These are phyloP conservation scores for Geoglossum glabrum DNA, from an alignment of 495 filamentous ascomycete species.

Conservation along the genomic window DNA sequence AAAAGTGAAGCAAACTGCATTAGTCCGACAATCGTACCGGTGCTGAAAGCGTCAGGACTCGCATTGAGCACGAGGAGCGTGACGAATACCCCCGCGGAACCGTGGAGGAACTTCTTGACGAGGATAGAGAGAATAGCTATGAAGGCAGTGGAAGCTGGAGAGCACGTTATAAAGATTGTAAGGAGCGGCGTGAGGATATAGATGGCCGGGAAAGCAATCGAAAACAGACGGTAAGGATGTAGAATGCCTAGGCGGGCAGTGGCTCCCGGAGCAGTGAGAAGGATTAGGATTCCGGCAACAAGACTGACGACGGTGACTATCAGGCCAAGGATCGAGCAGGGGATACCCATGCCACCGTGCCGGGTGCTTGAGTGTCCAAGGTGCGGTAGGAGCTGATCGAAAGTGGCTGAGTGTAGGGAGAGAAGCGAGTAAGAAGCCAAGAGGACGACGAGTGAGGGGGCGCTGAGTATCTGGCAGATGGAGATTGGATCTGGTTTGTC, in stretches of 20 bases:
- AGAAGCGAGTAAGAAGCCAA: conserved; percentile 24
- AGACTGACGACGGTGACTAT: conserved; percentile 18
- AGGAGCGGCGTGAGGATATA: conserved; percentile 21
- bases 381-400: conserved; percentile 25
- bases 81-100: conserved; percentile 20
- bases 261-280: conserved; percentile 13
- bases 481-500: conserved; percentile 20
- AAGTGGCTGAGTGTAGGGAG: conserved; percentile 24
- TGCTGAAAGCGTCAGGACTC: conserved; percentile 23
- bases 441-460: conserved; percentile 24
- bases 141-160: conserved; percentile 14
- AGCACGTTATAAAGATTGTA: conserved; percentile 8
- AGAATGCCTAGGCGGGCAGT: conserved; percentile 21
- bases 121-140: conserved; percentile 20
- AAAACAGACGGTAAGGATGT: conserved; percentile 19
- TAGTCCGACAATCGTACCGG: conserved; percentile 26
- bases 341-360: conserved; percentile 24
- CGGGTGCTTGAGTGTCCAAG: conserved; percentile 23
- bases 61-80: conserved; percentile 23
- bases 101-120: conserved; percentile 21
- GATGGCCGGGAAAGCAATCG: conserved; percentile 21
- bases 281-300: conserved; percentile 18
- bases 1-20: conserved; percentile 23
- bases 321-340: conserved; percentile 21
- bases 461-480: conserved; percentile 21